Percentiles rank a stretch among this genome's conserved stretches.
These are phyloP conservation scores for Amanita thiersii DNA, from an alignment of 768 basidiomycete genomes.

Conservation along the genomic window DNA sequence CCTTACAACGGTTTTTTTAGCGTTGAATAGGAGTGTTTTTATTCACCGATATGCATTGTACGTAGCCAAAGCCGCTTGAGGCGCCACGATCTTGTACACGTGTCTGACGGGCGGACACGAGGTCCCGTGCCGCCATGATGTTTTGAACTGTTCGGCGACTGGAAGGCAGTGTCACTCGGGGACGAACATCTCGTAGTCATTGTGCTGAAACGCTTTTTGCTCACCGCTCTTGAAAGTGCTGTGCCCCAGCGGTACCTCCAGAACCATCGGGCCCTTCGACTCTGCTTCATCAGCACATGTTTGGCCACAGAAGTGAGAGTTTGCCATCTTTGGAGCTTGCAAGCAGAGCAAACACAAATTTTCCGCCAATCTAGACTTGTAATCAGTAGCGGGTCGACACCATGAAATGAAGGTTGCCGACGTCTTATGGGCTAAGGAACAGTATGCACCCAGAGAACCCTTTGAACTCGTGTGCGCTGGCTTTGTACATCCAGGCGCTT, in stretches of 20 bases:
- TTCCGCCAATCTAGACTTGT: conserved; percentile 30
- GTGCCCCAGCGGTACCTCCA: conserved; percentile 54
- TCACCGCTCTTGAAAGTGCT: conserved; percentile 59
- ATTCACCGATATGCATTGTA: conserved; percentile 58
- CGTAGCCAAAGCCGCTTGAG: conserved; percentile 37
- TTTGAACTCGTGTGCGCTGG: conserved; percentile 30
- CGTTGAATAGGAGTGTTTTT: neutral
- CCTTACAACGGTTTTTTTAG: neutral
- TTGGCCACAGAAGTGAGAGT: conserved; percentile 57
- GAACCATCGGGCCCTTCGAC: conserved; percentile 43
- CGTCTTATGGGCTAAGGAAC: conserved; percentile 45
- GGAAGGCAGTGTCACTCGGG: conserved; percentile 4
- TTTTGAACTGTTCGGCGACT: conserved; percentile 63
- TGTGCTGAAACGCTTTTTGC: conserved; percentile 12
- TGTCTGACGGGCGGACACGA: conserved; percentile 48
- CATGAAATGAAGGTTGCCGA: conserved; percentile 16
- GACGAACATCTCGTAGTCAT: neutral
- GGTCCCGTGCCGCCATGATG: conserved; percentile 58
- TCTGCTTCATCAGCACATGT: conserved; percentile 47
- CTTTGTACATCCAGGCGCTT: conserved; percentile 43
- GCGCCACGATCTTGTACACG: conserved; percentile 56
- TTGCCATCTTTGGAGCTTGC: conserved; percentile 42
- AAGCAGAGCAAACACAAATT: conserved; percentile 53
- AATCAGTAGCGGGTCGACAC: conserved; percentile 1
- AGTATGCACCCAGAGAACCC: conserved; percentile 36